Evolutionary conservation across 2,329 filamentous ascomycete species (phyloP).

Genomic region (Nigrograna mackinnonii): DNA sequence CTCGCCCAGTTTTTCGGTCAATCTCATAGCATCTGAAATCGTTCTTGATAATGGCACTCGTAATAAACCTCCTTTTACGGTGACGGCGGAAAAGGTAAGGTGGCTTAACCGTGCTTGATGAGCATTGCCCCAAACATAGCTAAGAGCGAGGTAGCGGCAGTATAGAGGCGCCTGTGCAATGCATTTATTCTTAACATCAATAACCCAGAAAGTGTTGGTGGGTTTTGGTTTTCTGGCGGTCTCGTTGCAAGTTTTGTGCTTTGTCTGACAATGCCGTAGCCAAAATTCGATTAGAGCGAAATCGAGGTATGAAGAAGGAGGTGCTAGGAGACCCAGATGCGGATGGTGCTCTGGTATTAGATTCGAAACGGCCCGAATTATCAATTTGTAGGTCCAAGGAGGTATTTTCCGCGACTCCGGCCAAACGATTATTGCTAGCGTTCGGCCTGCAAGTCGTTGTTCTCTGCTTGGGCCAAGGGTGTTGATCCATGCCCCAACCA

Average conservation of each 20-base stretch:
- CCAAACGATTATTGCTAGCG: slow-evolving; percentile 3
- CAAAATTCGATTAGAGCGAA: slow-evolving; percentile 2
- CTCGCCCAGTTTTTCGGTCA: slow-evolving; percentile 5
- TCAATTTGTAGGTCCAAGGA: slow-evolving; percentile 1
- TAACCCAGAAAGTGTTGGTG: slow-evolving; percentile 4
- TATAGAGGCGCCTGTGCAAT: slow-evolving; percentile 3
- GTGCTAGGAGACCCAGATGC: neutral
- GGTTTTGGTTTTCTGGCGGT: neutral
- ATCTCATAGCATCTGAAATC: slow-evolving; percentile 7
- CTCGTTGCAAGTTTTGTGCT: neutral
- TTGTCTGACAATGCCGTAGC: slow-evolving; percentile 3
- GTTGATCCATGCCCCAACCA: slow-evolving; percentile 7
- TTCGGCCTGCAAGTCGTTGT: slow-evolving; percentile 2
- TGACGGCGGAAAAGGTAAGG: neutral
- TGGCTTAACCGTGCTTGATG: neutral
- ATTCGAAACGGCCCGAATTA: slow-evolving; percentile 3
- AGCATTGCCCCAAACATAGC: slow-evolving; percentile 7
- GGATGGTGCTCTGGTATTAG: slow-evolving; percentile 3
- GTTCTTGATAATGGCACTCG: neutral
- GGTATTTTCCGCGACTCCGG: slow-evolving; percentile 2
- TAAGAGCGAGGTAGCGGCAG: slow-evolving; percentile 1
- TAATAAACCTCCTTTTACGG: neutral
- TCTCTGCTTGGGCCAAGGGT: slow-evolving; percentile 3
- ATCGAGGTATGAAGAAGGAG: neutral
- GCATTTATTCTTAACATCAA: slow-evolving; percentile 2